These are phyloP conservation scores for Venturia pyrina DNA, from an alignment of 2,329 filamentous ascomycete genomes.

Conservation along the genomic window DNA sequence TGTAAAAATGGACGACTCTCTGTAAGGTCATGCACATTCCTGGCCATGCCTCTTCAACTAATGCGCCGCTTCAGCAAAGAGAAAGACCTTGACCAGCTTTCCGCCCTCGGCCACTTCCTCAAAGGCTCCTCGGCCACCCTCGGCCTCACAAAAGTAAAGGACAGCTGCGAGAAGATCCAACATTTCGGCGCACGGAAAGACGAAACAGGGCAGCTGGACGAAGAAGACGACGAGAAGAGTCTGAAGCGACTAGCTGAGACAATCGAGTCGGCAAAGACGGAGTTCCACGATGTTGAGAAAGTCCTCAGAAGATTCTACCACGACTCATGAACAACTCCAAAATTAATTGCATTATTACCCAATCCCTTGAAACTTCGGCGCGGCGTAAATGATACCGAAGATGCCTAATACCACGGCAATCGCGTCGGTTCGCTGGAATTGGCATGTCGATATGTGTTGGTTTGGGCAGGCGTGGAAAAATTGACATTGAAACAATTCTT, in stretches of 20 bases:
- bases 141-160: conserved; percentile 80
- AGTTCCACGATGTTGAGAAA: conserved; percentile 64
- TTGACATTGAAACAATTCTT: background rate
- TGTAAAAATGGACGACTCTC: conserved; percentile 64
- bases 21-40: conserved; percentile 51
- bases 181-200: conserved; percentile 79
- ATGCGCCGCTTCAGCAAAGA: conserved; percentile 41
- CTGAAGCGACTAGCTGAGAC: conserved; percentile 61
- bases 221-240: conserved; percentile 57
- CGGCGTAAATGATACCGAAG: background rate
- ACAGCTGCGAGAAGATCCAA: conserved; percentile 94
- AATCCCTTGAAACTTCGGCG: background rate
- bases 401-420: background rate
- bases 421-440: background rate
- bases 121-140: conserved; percentile 95
- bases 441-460: background rate
- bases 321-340: conserved; percentile 23
- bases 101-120: conserved; percentile 83
- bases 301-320: conserved; percentile 63
- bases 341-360: background rate
- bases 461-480: background rate
- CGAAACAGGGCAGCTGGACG: conserved; percentile 57
- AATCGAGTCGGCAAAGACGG: conserved; percentile 60
- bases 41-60: background rate
- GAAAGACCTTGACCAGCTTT: conserved; percentile 64